A percentile compares a stretch with the other conserved stretches of the same genome.
Evolutionary conservation across 768 basidiomycete genomes (phyloP).

Genomic region (Steccherinum ochraceum): DNA sequence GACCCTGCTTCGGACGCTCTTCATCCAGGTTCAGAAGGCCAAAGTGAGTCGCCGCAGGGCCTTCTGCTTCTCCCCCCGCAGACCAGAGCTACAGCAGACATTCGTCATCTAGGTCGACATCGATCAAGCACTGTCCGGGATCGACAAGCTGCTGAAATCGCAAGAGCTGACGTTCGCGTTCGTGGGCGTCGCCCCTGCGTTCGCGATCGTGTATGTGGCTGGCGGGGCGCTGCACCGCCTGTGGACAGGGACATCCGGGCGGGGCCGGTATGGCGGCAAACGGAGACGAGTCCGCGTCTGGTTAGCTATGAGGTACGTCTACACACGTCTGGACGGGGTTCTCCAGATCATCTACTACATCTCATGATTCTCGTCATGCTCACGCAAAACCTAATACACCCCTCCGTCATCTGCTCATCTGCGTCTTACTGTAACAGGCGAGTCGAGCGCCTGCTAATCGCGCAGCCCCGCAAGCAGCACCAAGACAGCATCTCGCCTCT

Average conservation of each 20-base stretch:
- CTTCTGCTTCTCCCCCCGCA: not conserved
- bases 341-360: not conserved
- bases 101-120: conserved; percentile 67
- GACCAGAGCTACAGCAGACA: not conserved
- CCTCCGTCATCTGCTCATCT: not conserved
- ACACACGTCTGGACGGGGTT: too few relatives aligned
- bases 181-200: conserved; percentile 88
- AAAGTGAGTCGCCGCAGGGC: conserved; percentile 50
- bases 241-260: conserved; percentile 43
- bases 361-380: not conserved
- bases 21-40: conserved; percentile 94
- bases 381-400: not conserved
- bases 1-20: conserved; percentile 72
- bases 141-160: conserved; percentile 89
- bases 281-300: conserved; percentile 51
- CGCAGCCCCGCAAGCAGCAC: conserved; percentile 29
- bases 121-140: conserved; percentile 82
- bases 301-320: conserved; percentile 63
- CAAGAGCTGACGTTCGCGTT: conserved; percentile 96
- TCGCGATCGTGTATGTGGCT: conserved; percentile 70
- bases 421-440: conserved; percentile 32
- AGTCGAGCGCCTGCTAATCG: conserved; percentile 62
- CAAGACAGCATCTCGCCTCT: conserved; percentile 37
- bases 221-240: conserved; percentile 47
- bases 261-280: conserved; percentile 53